Base-by-base conservation (phyloP, 495 filamentous ascomycete genomes). In the Neurospora sp. region DNA sequence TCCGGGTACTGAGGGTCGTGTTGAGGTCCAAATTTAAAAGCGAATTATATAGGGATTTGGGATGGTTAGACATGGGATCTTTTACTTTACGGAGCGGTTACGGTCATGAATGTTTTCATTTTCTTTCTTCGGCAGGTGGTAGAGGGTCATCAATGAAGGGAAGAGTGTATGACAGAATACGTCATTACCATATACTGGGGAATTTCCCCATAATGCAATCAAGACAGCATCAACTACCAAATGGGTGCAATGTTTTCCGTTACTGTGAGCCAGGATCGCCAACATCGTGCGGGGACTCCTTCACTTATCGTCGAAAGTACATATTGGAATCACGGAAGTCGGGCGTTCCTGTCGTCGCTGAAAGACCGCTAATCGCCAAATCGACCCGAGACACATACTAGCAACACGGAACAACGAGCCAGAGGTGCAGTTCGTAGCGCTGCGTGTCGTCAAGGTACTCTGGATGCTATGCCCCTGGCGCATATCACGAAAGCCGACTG, bases 1-100 rank as follows among this genome's bases (percentile, higher is more conserved):
- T 27, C 90, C 92, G 41, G 94, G 94, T 78, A 85, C 86, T 69
- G 94, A 98, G 84, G 93, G 93, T 74, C 90, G 94, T 85, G 94
- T 98, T 69, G 94, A 98, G 87, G 94, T 98, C 68, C 76, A 78
- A 74, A 79, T 80, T 40, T 80, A 78, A 75, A 38, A 71, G 44
- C 70, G n/a, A 20, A 37, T 35, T 65, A 65, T 37, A 65, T 35
- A 35, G 53, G 27, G 53, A 35, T 35, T 65, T 17, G 53, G 53
- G 53, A 65, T 65, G 53, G 53, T 65, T 65, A 65, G 53, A 65
- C 53, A 65, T 65, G 53, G 53, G 53, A 65, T 35, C 27, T 65
- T 65, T 65, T 65, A 65, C 27, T 65, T 65, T 65, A 65, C 53
- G 53, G 53, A 65, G 53, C 53, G 53, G 53, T 65, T 65, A 65